Conservation (phyloP, 768 basidiomycete genomes). For the Auriscalpium orientale region DNA sequence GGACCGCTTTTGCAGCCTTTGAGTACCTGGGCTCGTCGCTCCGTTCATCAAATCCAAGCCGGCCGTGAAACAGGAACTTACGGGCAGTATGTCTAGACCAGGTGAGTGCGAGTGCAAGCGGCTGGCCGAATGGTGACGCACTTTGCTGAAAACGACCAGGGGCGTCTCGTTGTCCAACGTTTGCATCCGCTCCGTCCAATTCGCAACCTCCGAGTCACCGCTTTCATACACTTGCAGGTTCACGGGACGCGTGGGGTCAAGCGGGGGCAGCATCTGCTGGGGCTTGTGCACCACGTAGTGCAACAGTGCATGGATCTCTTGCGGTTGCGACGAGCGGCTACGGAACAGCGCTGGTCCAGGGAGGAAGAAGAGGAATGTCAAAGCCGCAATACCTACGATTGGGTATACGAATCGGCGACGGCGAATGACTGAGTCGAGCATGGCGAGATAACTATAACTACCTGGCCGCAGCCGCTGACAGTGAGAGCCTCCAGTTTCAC, state of each 20-base stretch:
- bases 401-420: neutral
- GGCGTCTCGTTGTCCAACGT: conserved; percentile 46
- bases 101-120: conserved; percentile 1
- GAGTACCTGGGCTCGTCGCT: conserved; percentile 40
- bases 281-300: conserved; percentile 50
- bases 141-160: conserved; percentile 79
- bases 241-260: conserved; percentile 39
- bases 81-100: conserved; percentile 66
- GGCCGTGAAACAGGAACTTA: conserved; percentile 20
- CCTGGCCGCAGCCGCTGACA: neutral
- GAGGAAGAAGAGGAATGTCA: neutral
- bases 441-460: neutral
- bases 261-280: conserved; percentile 31
- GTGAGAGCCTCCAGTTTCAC: neutral
- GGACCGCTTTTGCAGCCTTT: conserved; percentile 50
- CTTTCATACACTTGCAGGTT: conserved; percentile 49
- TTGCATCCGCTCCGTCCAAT: conserved; percentile 38
- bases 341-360: neutral
- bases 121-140: conserved; percentile 20
- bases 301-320: conserved; percentile 65
- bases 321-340: neutral
- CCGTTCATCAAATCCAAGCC: neutral
- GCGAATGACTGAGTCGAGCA: neutral
- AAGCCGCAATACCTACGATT: neutral
- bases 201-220: conserved; percentile 25